Percentiles rank a stretch among this genome's conserved stretches.
These are phyloP conservation scores for Saturnispora sekii DNA, from an alignment of 805 yeast genomes.

Conservation along the genomic window DNA sequence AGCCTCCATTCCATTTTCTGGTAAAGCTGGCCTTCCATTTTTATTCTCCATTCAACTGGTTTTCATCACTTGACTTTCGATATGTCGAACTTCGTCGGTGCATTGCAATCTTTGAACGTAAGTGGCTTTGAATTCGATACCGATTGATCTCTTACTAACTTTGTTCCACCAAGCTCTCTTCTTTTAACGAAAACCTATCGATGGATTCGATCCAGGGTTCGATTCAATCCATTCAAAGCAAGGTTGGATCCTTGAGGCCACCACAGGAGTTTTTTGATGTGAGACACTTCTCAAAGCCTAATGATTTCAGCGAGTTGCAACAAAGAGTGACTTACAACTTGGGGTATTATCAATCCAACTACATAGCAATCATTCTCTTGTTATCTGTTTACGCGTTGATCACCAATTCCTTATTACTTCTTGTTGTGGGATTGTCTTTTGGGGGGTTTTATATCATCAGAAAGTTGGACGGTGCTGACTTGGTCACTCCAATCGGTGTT, in stretches of 20 bases:
- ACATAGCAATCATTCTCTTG: slow-evolving; percentile 59
- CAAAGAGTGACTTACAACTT: slow-evolving; percentile 80
- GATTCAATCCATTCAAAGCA: slow-evolving; percentile 44
- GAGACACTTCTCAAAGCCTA: slow-evolving; percentile 84
- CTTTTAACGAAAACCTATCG: slow-evolving; percentile 37
- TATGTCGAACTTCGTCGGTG: neutral
- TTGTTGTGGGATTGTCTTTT: slow-evolving; percentile 66
- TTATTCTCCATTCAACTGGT: neutral
- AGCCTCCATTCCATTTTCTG: no score
- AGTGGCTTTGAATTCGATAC: neutral
- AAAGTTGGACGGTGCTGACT: slow-evolving; percentile 72
- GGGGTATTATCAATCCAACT: slow-evolving; percentile 81
- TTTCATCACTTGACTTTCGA: neutral
- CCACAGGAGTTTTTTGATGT: slow-evolving; percentile 91
- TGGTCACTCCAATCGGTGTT: slow-evolving; percentile 65
- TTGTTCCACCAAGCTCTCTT: slow-evolving; percentile 14
- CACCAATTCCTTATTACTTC: slow-evolving; percentile 75
- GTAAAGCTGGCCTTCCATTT: neutral
- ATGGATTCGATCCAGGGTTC: slow-evolving; percentile 37
- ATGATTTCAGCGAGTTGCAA: slow-evolving; percentile 81
- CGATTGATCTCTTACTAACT: neutral
- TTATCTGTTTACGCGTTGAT: slow-evolving; percentile 78
- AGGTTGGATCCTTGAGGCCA: slow-evolving; percentile 67
- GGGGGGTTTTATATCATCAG: slow-evolving; percentile 74
- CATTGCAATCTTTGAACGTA: slow-evolving; percentile 4